Evolutionary conservation across 176 grass and related monocot species (phyloP).

Genomic region (Rhynchospora breviuscula): DNA sequence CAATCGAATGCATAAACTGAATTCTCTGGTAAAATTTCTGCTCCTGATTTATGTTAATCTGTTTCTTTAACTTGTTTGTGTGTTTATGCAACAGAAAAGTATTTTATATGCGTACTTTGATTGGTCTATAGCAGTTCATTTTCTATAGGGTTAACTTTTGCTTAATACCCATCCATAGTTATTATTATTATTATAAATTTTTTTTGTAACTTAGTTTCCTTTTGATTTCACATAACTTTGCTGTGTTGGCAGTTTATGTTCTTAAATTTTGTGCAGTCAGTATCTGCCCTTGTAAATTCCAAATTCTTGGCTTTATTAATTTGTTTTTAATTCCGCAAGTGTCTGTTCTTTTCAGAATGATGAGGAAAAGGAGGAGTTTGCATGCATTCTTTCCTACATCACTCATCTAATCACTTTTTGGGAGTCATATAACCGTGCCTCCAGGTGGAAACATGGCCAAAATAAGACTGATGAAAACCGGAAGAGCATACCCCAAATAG

Average conservation of each 20-base stretch:
- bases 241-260: background rate
- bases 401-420: conserved; percentile 66
- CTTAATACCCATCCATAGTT: background rate
- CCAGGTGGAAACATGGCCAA: conserved; percentile 25
- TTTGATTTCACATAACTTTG: background rate
- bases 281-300: background rate
- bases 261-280: background rate
- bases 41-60: conserved; percentile 11
- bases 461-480: conserved; percentile 14
- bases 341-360: conserved; percentile 39
- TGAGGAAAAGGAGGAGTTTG: conserved; percentile 52
- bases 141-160: background rate
- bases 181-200: too few species aligned
- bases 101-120: background rate
- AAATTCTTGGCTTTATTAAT: background rate
- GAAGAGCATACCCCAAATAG: conserved; percentile 34
- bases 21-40: conserved; percentile 44
- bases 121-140: background rate
- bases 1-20: conserved; percentile 61
- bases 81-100: background rate
- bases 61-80: conserved; percentile 20
- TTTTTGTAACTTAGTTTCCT: background rate
- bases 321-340: background rate
- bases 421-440: conserved; percentile 7
- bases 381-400: conserved; percentile 76